phyloP scores from a whole-genome alignment of 176 grass and related monocot genomes.

The Thinopyrum elongatum region DNA sequence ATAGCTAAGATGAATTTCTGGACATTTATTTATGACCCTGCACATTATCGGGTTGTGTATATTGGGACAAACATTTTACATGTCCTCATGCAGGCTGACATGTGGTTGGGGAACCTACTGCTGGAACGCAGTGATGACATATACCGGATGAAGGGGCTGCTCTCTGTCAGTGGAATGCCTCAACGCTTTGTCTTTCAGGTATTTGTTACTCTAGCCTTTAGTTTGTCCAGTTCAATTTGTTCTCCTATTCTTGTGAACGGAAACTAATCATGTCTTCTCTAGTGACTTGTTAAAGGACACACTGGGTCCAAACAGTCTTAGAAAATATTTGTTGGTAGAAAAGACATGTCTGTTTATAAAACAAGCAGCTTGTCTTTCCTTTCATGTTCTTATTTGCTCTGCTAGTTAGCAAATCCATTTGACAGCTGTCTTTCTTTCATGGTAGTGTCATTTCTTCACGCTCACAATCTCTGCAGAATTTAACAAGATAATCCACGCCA shows the following conservation, averaged over 20 bases:
- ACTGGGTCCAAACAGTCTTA: too few species aligned
- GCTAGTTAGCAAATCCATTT: neutral
- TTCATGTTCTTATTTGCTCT: neutral
- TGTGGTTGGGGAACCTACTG: constrained; percentile 92
- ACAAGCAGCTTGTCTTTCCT: neutral
- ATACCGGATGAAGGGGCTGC: constrained; percentile 94
- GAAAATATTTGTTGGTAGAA: neutral
- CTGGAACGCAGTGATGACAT: constrained; percentile 89
- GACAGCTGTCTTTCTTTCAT: too few species aligned
- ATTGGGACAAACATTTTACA: constrained; percentile 28
- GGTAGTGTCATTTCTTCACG: too few species aligned
- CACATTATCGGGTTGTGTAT: neutral
- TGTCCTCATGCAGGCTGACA: constrained; percentile 66
- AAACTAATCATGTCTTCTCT: neutral
- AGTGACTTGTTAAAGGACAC: neutral
- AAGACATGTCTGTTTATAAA: neutral
- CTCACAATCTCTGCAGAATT: too few species aligned
- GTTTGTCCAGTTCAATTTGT: neutral
- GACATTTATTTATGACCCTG: neutral
- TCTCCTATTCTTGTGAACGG: neutral
- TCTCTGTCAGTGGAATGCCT: constrained; percentile 92
- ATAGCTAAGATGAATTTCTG: constrained; percentile 9
- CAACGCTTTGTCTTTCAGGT: constrained; percentile 98
- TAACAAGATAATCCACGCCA: too few species aligned
- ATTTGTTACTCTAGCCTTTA: neutral